Evolutionary conservation across 2,329 filamentous ascomycete species (phyloP), one percentile per base, ranked within the genome.

Genomic region (Neoarthrinium moseri): DNA sequence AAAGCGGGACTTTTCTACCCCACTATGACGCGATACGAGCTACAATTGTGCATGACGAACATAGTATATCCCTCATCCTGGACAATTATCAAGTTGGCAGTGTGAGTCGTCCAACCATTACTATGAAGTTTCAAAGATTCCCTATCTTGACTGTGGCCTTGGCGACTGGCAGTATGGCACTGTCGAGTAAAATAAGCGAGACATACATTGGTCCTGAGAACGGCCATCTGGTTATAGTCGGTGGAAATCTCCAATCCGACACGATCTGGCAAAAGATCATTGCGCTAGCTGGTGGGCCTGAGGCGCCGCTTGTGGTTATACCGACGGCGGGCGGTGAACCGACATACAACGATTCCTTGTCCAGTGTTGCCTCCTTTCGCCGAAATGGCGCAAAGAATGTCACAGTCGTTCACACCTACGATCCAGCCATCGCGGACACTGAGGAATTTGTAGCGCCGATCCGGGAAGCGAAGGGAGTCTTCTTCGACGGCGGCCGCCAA

Each of bases 401-500:
- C 7, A 63, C 58, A 1, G 61, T 64, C 4, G 43, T 64, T 23
- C 62, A 64, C 54, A 64, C 60, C 6, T 61, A 62, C 47, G 60
- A 64, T 37, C 60, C 49, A 3, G 42, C 43, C 2, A 56, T 56
- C 1, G 62, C 62, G 18, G 55, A 64, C 45, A 62, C 60, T 8
- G 60, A 64, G n/a, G 59, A 45, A 6, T 65, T 65, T 45, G 54
- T 59, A 2, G 52, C 50, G 15, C 62, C 59, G 20, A 42, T 65
- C 29, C 47, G 42, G 3, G 42, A 42, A 1, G 62, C 60, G 2
- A 43, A 46, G 12, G 62, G 50, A 3, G 54, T 65, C 12, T 64
- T 58, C 54, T 64, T 65, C 44, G 62, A 58, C 12, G 62, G 62
- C 5, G 62, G 62, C 1, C 51, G 62, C 0, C 61, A 65, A 43